Percentiles rank a stretch among this genome's conserved stretches.
Evolutionary conservation across 441 rosid genomes (phyloP).

Genomic region (Arabidopsis lyrata): DNA sequence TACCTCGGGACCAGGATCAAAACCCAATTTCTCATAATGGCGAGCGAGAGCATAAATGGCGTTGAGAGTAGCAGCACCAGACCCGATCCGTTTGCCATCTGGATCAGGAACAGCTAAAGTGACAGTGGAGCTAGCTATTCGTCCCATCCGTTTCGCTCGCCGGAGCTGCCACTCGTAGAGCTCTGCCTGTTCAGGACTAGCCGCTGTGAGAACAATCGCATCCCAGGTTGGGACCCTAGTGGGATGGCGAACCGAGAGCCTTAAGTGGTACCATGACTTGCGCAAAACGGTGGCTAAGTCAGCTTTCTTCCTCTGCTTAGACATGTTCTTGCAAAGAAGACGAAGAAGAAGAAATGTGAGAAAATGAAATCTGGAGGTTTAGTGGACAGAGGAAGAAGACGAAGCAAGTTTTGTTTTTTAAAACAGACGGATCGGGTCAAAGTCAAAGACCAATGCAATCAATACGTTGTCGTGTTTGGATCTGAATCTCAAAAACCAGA

Average conservation of each 20-base stretch:
- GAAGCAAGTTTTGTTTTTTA: background rate
- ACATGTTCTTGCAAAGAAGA: background rate
- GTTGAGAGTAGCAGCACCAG: conserved; percentile 95
- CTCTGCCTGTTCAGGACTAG: conserved; percentile 97
- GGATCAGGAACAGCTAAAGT: conserved; percentile 94
- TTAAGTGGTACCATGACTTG: conserved; percentile 94
- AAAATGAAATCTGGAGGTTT: conserved; percentile 34
- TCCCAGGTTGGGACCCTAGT: conserved; percentile 95
- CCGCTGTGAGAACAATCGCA: conserved; percentile 89
- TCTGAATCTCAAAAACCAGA: background rate
- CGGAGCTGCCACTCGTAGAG: conserved; percentile 91
- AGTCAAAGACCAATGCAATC: conserved; percentile 19
- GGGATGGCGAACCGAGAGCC: conserved; percentile 89
- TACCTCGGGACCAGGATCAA: conserved; percentile 51
- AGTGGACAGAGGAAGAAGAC: conserved; percentile 39
- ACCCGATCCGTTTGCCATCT: conserved; percentile 88
- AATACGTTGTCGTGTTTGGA: conserved; percentile 12
- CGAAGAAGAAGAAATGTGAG: background rate
- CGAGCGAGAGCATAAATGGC: conserved; percentile 76
- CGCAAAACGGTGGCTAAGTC: conserved; percentile 66
- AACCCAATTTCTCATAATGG: conserved; percentile 53
- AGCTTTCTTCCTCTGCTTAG: conserved; percentile 50
- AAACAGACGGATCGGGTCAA: conserved; percentile 36
- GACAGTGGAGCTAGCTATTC: conserved; percentile 78
- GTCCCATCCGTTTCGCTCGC: conserved; percentile 83